Evolutionary conservation across 805 yeast genomes (phyloP), one percentile per base, ranked within the genome.

Genomic region (Nakazawaea holstii): DNA sequence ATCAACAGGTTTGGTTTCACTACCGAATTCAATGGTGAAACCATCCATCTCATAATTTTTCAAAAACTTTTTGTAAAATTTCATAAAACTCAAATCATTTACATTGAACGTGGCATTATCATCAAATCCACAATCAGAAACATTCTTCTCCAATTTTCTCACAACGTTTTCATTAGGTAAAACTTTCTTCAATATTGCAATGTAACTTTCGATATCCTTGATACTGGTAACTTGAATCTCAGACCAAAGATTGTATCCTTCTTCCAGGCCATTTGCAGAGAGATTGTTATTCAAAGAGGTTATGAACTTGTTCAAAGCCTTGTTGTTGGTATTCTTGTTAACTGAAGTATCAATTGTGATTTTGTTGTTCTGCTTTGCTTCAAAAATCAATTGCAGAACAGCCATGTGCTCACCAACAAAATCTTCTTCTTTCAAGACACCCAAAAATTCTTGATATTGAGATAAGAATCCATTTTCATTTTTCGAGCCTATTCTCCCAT

Each of bases 21-120:
- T 56, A 47, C 66, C 69, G 60, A 76, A 33, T 8, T 37, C 38
- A 10, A 66, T 42, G 6, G 8, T 32, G 17, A 50, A 31, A 0
- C 66, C 67, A 26, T 66, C 67, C 6, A 72, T 62, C 54, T 67
- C 68, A 46, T 74, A 67, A 46, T 72, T 76, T 51, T 73, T 70
- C 53, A 73, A 65, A 46, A 74, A 75, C 44, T 67, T 70, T 38
- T 66, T 66, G 51, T 76, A 64, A 8, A 76, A 53, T 14, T 64
- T 66, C 41, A 65, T 56, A 51, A 66, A 76, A 46, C 66, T 67
- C 6, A 55, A 46, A 36, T 65, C 66, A 28, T 46, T 42, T 13
- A 49, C 53, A 52, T 55, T 67, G 55, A 53, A 59, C 6, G 57
- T 60, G 49, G 67, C 66, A 17, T 20, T 69, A 45, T 2, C 53